Evolutionary conservation across 2,329 filamentous ascomycete species (phyloP), one percentile per base, ranked within the genome.

Genomic region (Delphinella strobiligena): DNA sequence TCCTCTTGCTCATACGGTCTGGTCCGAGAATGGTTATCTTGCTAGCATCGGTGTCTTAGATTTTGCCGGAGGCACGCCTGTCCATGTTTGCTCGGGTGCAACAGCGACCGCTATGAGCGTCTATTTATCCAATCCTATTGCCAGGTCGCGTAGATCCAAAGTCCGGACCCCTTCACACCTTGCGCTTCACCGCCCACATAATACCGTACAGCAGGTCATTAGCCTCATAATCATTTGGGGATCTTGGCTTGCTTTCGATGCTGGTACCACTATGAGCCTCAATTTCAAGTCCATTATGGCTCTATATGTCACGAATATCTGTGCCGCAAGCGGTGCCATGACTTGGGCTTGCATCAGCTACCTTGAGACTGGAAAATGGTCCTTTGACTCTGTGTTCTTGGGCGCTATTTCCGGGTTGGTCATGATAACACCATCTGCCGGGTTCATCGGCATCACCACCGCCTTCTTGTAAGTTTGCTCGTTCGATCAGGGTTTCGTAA

Each of bases 351-450:
- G 55, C 15, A 61, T 68, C 31, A 67, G 64, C 2, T 69, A 62
- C 43, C 51, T 55, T 22, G 67, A 61, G 40, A 56, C 54, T 5
- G 61, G 56, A 12, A 55, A 52, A 43, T 71, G 66, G 64, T 68
- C 65, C 14, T 48, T 71, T 7, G 68, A 71, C 44, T 61, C 62
- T 3, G 68, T 61, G 4, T 71, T 71, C 51, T 66, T 71, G 60
- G 68, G 69, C 8, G 67, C 68, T 1, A 68, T 72, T n/a, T 57
- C 67, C 0, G 68, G 68, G 1, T 55, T 72, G 4, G 67, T 72
- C 16, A 68, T 71, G 59, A 71, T 72, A 37, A 71, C 68, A 0
- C 68, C 68, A 0, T 57, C 65, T 1, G 68, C 68, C 1, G 63
- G 64, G 1, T 67, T 67, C 52, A 65, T 72, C 32, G 67, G 70